Base-by-base conservation (phyloP, 306 rosid genomes). In the Benincasa hispida region DNA sequence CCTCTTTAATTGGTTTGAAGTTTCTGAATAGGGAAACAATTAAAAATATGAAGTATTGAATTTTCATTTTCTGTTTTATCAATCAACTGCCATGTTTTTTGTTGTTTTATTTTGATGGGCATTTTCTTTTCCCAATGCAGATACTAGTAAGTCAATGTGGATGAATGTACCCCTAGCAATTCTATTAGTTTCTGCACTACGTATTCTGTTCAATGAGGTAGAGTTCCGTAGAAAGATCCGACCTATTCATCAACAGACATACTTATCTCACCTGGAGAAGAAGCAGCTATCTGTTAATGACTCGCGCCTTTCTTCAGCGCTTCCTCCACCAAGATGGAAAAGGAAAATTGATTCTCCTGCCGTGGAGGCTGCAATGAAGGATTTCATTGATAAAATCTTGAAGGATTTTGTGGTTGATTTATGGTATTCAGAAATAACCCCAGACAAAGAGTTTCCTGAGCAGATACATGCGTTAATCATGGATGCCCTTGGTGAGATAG, bases 131-230 rank as follows among this genome's bases (percentile, higher is more conserved):
- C 5, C 39, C 55, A 56, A 53, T 79, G 63, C 88, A 95, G 99
- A 92, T 87, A 90, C 99, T 28, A 95, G 98, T 85, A 91, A 89
- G 80, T 92, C 99, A 27, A 90, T 90, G 96, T 92, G 96, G 98
- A 87, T 92, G 97, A 95, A 95, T 83, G 47, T 92, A 22, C 99
- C 99, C 2, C 80, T 89, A 81, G 80, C 99, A 17, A 80, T 95
- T 85, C 83, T 95, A 48, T 80, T 95, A 39, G 91, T 88, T 76
- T 86, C 78, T 72, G 92, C 83, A n/a, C 27, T 95, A 58, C 93
- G 93, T 8, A 76, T 89, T 84, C 81, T 95, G 62, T 79, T 92
- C 41, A 89, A 82, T 48, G 88, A 85, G 25, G 88, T 90, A 79
- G 98, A 95, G 47, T 92, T 95, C 76, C 87, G 79, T 12, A 84